Conservation (phyloP, 352 stramenopile species). For the Phytophthora hybrid region DNA sequence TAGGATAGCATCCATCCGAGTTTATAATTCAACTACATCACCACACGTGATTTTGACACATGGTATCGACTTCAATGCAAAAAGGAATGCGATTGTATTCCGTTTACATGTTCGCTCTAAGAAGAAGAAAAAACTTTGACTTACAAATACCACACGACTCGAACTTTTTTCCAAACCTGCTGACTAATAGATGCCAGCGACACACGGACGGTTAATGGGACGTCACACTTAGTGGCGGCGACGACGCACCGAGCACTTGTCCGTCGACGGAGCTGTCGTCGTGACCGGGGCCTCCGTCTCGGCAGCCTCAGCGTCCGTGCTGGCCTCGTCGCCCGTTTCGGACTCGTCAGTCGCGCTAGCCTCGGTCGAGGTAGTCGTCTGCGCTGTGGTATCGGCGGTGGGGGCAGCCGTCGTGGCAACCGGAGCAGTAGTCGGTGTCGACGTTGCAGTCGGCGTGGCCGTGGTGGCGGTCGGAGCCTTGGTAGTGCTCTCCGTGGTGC, state of each 20-base stretch:
- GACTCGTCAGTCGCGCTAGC: slow-evolving; percentile 12
- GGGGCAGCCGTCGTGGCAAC: slow-evolving; percentile 15
- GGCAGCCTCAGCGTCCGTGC: slow-evolving; percentile 20
- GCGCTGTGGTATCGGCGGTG: slow-evolving; percentile 11
- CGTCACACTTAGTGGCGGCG: slow-evolving; percentile 33
- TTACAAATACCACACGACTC: slow-evolving; percentile 28
- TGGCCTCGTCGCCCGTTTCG: slow-evolving; percentile 15
- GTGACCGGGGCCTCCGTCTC: slow-evolving; percentile 16
- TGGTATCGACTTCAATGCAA: slow-evolving; percentile 14
- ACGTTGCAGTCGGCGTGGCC: slow-evolving; percentile 17
- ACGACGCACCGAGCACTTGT: slow-evolving; percentile 48
- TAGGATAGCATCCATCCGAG: slow-evolving; percentile 12
- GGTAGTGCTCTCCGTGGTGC: slow-evolving; percentile 7
- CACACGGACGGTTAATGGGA: slow-evolving; percentile 14
- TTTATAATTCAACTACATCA: slow-evolving; percentile 10
- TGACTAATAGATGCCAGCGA: slow-evolving; percentile 14
- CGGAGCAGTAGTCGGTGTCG: slow-evolving; percentile 21
- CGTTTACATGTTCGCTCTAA: slow-evolving; percentile 37
- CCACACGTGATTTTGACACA: background rate
- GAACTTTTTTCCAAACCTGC: slow-evolving; percentile 14
- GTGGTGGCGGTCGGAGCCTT: slow-evolving; percentile 6
- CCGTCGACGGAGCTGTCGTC: slow-evolving; percentile 19
- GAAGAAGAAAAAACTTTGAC: slow-evolving; percentile 10
- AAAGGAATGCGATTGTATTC: slow-evolving; percentile 24
- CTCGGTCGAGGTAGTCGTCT: slow-evolving; percentile 11